Evolutionary conservation across 306 rosid species (phyloP).

Genomic region (Sechiopsis laciniata): DNA sequence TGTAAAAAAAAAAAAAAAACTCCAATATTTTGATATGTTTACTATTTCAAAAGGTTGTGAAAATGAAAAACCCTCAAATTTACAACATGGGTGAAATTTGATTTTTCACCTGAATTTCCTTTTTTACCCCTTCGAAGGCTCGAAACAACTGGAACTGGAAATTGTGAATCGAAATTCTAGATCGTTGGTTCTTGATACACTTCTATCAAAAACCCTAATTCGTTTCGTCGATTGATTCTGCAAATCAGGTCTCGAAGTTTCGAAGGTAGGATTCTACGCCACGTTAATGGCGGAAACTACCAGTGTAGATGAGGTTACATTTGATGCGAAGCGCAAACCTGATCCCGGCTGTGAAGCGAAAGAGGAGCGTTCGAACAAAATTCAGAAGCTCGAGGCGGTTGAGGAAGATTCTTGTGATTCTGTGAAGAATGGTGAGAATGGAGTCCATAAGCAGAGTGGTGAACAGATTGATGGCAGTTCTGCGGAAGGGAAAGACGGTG

Average conservation of each 20-base stretch:
- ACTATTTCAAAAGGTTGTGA: not conserved
- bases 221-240: not conserved
- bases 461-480: conserved; percentile 25
- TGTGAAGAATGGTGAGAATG: not conserved
- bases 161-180: not conserved
- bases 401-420: conserved; percentile 17
- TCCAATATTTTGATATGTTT: too few relatives aligned
- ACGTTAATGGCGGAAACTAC: conserved; percentile 56
- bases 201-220: conserved; percentile 20
- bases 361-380: conserved; percentile 39
- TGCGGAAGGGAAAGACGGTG: conserved; percentile 20
- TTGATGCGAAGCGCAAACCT: conserved; percentile 53
- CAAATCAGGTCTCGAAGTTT: not conserved
- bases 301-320: conserved; percentile 42
- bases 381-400: conserved; percentile 36
- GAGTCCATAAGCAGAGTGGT: conserved; percentile 16
- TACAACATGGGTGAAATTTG: too few relatives aligned
- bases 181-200: not conserved
- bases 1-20: too few relatives aligned
- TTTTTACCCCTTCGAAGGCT: not conserved
- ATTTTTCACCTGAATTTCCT: not conserved
- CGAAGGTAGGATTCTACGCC: conserved; percentile 13
- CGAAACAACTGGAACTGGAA: not conserved
- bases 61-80: not conserved
- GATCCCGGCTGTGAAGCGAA: conserved; percentile 35